A percentile compares a stretch with the other conserved stretches of the same genome.
Conservation (phyloP, 2,329 filamentous ascomycete species). For the Fusarium sp. region DNA sequence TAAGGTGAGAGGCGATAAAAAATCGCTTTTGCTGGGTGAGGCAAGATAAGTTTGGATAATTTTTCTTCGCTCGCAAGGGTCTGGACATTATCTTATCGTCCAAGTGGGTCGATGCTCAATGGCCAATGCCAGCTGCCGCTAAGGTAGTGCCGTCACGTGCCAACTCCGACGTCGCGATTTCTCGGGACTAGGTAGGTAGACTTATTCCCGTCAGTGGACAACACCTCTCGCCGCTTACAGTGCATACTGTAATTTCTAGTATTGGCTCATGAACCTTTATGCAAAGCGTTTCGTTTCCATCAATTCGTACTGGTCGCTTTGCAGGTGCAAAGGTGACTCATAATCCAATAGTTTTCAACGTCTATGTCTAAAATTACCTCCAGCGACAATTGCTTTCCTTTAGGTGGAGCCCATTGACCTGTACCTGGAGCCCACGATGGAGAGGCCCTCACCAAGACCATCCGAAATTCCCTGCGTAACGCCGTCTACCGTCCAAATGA, state of each 20-base stretch:
- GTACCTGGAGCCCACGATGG: constrained; percentile 41
- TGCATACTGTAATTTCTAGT: no score
- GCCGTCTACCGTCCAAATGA: constrained; percentile 74
- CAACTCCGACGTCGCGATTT: background rate
- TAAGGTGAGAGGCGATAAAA: constrained; percentile 35
- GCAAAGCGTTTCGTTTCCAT: background rate
- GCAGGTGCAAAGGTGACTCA: background rate
- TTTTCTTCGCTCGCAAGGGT: constrained; percentile 5
- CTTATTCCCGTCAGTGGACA: no score
- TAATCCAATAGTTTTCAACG: background rate
- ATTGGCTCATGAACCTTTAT: background rate
- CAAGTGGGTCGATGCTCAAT: background rate
- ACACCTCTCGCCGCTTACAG: no score
- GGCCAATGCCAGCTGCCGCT: background rate
- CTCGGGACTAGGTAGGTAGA: background rate
- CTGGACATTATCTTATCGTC: constrained; percentile 9
- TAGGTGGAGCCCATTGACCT: constrained; percentile 19
- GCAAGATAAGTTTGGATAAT: constrained; percentile 2
- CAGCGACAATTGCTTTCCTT: background rate
- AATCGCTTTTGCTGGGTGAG: constrained; percentile 24
- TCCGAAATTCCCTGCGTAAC: constrained; percentile 78
- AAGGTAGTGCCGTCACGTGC: constrained; percentile 31
- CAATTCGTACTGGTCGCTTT: background rate
- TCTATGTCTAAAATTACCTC: constrained; percentile 19
- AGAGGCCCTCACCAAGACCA: constrained; percentile 64